Evolutionary conservation across 192 early-diverging fungal genomes (phyloP), one percentile per base, ranked within the genome.

Genomic region (Entomortierella lignicola): DNA sequence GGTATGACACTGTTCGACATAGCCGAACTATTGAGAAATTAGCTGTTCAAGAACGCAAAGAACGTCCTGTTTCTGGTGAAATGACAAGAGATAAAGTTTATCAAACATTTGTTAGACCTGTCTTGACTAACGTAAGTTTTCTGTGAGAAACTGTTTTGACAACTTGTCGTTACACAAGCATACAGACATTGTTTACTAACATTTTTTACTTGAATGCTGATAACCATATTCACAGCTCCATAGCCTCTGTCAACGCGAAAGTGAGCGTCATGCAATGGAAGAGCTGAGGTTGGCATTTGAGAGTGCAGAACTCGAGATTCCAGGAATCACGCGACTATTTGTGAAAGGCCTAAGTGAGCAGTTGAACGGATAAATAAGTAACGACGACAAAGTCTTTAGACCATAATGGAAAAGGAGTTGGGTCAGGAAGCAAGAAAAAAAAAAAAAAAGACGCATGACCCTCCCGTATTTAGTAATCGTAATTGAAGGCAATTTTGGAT

Each of bases 321-420:
- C 75, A 0, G 75, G 75, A 5, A 58, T 79, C 43, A 63, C 75
- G 1, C 59, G 75, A 26, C 44, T 66, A 7, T 79, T 79, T 48
- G 75, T 79, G 5, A 70, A 70, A 55, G 68, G 75, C 17, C 31
- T 79, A 37, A 79, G 75, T 50, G 73, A 77, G 48, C 73, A 69
- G 53, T 26, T 77, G 39, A 69, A 77, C n/a, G 73, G 73, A 34
- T 77, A 60, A 47, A 37, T 7, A 25, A 6, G 56, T n/a, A n/a
- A n/a, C n/a, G n/a, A n/a, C n/a, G n/a, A n/a, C n/a, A n/a, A n/a
- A n/a, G n/a, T n/a, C 12, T 4, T 47, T 15, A 47, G 44, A 12
- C 44, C 20, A 5, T 15, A 15, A 47, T 20, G 15, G 44, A 60
- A 1, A 41, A 44, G 18, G 59, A 27, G 59, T 8, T 23, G 42